Evolutionary conservation across 257 asterid genomes (phyloP).

Genomic region (Prunella vulgaris): DNA sequence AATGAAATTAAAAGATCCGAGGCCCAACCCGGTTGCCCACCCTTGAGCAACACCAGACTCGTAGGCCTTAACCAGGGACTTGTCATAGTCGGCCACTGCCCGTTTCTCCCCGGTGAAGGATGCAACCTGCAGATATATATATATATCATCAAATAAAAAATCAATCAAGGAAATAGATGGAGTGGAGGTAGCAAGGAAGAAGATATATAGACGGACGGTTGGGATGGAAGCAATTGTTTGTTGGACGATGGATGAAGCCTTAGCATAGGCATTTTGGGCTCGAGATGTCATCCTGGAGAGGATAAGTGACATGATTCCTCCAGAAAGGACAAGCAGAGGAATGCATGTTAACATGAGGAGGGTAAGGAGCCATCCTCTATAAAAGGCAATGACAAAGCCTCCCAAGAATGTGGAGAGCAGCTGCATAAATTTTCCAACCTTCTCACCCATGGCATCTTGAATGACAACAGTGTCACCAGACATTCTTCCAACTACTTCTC

Average conservation of each 20-base stretch:
- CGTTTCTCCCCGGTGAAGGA: constrained; percentile 60
- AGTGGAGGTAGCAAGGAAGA: background rate
- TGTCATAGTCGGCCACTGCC: constrained; percentile 44
- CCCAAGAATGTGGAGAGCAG: constrained; percentile 45
- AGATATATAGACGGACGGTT: constrained; percentile 27
- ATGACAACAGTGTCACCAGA: constrained; percentile 65
- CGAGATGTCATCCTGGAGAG: constrained; percentile 41
- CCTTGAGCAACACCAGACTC: constrained; percentile 41
- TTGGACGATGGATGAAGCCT: constrained; percentile 46
- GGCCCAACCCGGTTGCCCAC: constrained; percentile 44
- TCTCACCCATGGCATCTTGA: constrained; percentile 74
- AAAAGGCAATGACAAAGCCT: constrained; percentile 50
- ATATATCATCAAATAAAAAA: background rate
- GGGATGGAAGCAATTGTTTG: constrained; percentile 52
- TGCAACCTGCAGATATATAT: constrained; percentile 36
- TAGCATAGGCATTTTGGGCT: constrained; percentile 48
- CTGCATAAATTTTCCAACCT: constrained; percentile 60
- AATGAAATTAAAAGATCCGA: constrained; percentile 35
- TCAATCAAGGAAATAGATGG: too few relatives aligned
- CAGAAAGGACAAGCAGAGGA: constrained; percentile 39
- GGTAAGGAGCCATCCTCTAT: constrained; percentile 55
- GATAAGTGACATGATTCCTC: constrained; percentile 27
- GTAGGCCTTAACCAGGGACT: constrained; percentile 44
- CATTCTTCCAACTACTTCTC: constrained; percentile 57
- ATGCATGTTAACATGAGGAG: constrained; percentile 44